Evolutionary conservation across 1,284 basidiomycete genomes (phyloP).

Genomic region (Leccinum pachyderme): DNA sequence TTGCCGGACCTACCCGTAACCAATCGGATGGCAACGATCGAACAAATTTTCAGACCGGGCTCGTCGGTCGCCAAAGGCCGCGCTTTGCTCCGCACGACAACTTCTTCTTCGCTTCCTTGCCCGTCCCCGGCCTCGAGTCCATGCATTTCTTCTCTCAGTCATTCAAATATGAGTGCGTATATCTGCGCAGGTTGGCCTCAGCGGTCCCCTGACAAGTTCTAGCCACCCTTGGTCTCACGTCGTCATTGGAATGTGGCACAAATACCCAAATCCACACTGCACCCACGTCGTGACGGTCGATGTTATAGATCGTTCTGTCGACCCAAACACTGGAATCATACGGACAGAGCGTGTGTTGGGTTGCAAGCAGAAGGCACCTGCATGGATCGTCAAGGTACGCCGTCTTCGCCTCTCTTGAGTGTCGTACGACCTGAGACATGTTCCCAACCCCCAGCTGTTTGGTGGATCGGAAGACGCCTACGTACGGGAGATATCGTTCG

Average conservation of each 20-base stretch:
- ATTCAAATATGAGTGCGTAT: slow-evolving; percentile 69
- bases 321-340: slow-evolving; percentile 82
- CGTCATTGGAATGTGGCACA: slow-evolving; percentile 88
- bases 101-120: slow-evolving; percentile 6
- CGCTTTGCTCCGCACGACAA: slow-evolving; percentile 29
- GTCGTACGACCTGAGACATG: slow-evolving; percentile 7
- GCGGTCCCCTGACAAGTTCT: slow-evolving; percentile 20
- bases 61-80: slow-evolving; percentile 13
- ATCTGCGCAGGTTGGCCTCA: slow-evolving; percentile 2
- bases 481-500: slow-evolving; percentile 90
- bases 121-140: slow-evolving; percentile 13
- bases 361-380: slow-evolving; percentile 82
- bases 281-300: slow-evolving; percentile 91
- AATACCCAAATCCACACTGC: slow-evolving; percentile 94
- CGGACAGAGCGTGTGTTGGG: slow-evolving; percentile 84
- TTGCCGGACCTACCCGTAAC: slow-evolving; percentile 24
- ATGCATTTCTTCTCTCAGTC: slow-evolving; percentile 79
- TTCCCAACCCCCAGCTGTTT: slow-evolving; percentile 56
- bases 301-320: slow-evolving; percentile 80
- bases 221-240: slow-evolving; percentile 88
- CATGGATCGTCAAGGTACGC: slow-evolving; percentile 81
- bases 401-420: neutral
- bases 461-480: slow-evolving; percentile 92
- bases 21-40: slow-evolving; percentile 29
- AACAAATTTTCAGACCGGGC: slow-evolving; percentile 16